A percentile compares a stretch with the other conserved stretches of the same genome.
These are phyloP conservation scores for Sordariomycetes sp. DNA, from an alignment of 2,329 filamentous ascomycete species.

Conservation along the genomic window DNA sequence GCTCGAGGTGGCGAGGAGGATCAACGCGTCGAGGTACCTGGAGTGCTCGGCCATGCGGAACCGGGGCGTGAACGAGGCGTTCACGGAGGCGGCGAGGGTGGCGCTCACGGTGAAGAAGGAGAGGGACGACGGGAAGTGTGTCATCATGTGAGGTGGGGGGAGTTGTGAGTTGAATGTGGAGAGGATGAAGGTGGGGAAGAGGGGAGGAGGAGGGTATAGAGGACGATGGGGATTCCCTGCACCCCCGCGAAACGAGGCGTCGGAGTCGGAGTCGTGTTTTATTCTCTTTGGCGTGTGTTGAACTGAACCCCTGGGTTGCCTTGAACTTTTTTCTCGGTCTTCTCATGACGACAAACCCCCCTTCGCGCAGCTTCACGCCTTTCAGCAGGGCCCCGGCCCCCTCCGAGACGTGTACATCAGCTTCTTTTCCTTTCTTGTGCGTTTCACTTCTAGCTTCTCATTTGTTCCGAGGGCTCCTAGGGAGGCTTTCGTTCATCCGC, in stretches of 20 bases:
- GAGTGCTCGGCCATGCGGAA: constrained; percentile 99
- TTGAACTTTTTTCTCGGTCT: not conserved
- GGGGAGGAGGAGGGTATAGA: not conserved
- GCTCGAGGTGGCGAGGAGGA: constrained; percentile 79
- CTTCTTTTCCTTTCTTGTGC: not conserved
- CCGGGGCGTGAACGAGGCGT: constrained; percentile 94
- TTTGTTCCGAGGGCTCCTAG: not conserved
- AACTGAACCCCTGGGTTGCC: not conserved
- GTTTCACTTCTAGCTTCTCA: not conserved
- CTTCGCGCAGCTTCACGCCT: not conserved
- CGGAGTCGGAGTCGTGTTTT: not conserved
- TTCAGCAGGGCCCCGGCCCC: not conserved
- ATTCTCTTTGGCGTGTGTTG: not conserved
- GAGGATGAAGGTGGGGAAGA: not conserved
- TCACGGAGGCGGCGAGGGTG: constrained; percentile 93
- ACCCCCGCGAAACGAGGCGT: not conserved
- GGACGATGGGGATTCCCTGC: not conserved
- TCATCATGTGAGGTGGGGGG: constrained; percentile 38
- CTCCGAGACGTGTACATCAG: not conserved
- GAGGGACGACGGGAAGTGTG: constrained; percentile 50
- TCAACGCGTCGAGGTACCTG: constrained; percentile 87
- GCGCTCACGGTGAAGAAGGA: constrained; percentile 65
- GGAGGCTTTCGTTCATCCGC: not conserved
- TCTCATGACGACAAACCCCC: not conserved
- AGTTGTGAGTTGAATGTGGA: not conserved